Percentiles rank a stretch among this genome's conserved stretches.
phyloP scores from a whole-genome alignment of 2,329 filamentous ascomycete species.

The Fusarium fujikuroi region DNA sequence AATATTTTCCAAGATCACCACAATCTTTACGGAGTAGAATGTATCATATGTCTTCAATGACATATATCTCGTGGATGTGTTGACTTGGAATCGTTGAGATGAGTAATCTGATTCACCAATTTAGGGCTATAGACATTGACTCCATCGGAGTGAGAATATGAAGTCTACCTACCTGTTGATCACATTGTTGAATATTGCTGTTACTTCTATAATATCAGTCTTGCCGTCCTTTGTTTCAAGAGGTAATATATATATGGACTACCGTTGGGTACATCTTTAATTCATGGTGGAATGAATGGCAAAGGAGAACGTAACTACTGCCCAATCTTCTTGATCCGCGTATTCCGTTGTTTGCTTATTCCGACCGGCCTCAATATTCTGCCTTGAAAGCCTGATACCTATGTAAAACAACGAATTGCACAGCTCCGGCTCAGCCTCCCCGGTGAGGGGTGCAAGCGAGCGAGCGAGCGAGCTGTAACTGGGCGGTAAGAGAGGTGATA shows the following conservation, averaged over 20 bases:
- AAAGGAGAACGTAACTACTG: neutral
- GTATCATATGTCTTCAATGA: neutral
- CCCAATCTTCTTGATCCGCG: constrained; percentile 24
- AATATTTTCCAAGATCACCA: neutral
- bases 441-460: constrained; percentile 36
- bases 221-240: neutral
- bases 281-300: neutral
- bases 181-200: neutral
- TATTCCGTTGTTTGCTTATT: constrained; percentile 31
- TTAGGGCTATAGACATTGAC: constrained; percentile 6
- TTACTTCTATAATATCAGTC: neutral
- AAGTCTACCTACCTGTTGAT: neutral
- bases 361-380: constrained; percentile 20
- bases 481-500: constrained; percentile 29
- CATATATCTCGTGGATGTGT: constrained; percentile 1
- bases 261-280: neutral
- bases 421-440: constrained; percentile 32
- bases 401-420: constrained; percentile 32
- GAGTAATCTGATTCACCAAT: constrained; percentile 11
- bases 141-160: constrained; percentile 6
- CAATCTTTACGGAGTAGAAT: neutral
- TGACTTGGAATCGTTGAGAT: constrained; percentile 1
- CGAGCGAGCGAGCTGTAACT: constrained; percentile 21
- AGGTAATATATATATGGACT: neutral
- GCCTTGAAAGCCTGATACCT: constrained; percentile 17